Evolutionary conservation across 163 green algal genomes (phyloP), one percentile per base, ranked within the genome.

Genomic region (Volvox carteri): DNA sequence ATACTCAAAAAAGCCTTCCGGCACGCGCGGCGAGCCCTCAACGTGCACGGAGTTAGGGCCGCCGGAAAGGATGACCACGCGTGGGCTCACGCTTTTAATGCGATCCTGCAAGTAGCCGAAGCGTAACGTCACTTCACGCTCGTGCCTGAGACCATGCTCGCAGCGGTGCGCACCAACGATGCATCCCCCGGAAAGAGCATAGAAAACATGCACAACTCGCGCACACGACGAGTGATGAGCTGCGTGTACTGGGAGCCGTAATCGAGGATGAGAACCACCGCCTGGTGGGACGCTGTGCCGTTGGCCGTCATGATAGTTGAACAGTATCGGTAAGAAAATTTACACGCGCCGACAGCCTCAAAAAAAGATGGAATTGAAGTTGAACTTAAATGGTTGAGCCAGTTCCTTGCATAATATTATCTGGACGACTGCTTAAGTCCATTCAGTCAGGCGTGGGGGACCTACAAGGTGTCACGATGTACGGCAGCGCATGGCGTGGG

Each of bases 171-270:
- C 85, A 98, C 97, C 92, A 99, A 80, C 0, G 81, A 90, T 41
- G 94, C 94, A 76, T 99, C 98, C 8, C 96, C 98, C 46, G 98
- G 97, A 33, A 99, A 91, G 46, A 99, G 94, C 79, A 98, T 93
- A 9, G 98, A 99, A 58, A 98, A 97, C 42, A 99, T 96, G 21
- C 93, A 92, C 19, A 98, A 93, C 90, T 99, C 98, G 70, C 98
- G 94, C 28, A 99, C 93, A 2, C 98, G 93, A 46, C 98, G 93
- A 0, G 96, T 95, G 87, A 99, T 99, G 2, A 99, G 95, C 92
- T 99, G 97, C 0, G 97, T 99, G 93, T 99, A 99, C 87, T 99
- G 98, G 2, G 94, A 98, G 28, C 98, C 98, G 92, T 99, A 99
- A 90, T 99, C 98, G 44, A 99, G 92, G 62, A 99, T 96, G 56